Conservation (phyloP, 1,284 basidiomycete species). For the Boletus sp. region DNA sequence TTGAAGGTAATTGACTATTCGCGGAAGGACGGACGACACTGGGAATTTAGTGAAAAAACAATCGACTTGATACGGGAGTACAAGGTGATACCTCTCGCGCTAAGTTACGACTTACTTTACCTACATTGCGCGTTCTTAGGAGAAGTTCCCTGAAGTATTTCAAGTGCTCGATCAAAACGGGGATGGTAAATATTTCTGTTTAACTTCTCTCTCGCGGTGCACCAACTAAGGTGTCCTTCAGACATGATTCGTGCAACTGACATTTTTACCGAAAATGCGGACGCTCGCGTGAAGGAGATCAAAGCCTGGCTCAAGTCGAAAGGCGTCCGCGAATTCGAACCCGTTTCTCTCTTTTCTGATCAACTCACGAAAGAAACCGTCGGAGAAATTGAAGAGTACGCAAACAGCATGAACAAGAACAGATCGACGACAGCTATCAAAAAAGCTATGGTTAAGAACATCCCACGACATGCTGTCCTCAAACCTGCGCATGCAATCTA, state of each 20-base stretch:
- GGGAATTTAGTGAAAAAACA: constrained; percentile 94
- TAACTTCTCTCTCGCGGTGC: not conserved
- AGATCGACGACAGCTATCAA: constrained; percentile 69
- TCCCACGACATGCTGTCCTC: constrained; percentile 91
- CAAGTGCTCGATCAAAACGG: constrained; percentile 59
- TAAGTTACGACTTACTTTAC: not conserved
- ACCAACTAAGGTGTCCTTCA: constrained; percentile 29
- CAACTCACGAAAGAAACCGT: constrained; percentile 89
- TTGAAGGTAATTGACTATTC: constrained; percentile 95
- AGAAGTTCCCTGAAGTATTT: constrained; percentile 82
- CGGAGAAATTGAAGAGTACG: constrained; percentile 70
- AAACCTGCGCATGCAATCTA: constrained; percentile 91
- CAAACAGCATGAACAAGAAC: constrained; percentile 60
- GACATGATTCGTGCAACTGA: constrained; percentile 75
- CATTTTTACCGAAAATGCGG: constrained; percentile 69
- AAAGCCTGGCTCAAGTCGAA: constrained; percentile 85
- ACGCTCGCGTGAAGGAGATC: constrained; percentile 71
- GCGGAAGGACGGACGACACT: constrained; percentile 76
- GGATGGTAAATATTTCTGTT: constrained; percentile 49
- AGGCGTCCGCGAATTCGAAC: constrained; percentile 87
- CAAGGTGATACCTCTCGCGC: constrained; percentile 45
- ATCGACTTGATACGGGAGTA: constrained; percentile 82
- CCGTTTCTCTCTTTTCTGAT: constrained; percentile 89
- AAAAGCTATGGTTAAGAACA: constrained; percentile 85
- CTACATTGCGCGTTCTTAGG: constrained; percentile 35